Evolutionary conservation across 2,329 filamentous ascomycete species (phyloP), one percentile per base, ranked within the genome.

Genomic region (Colletotrichum truncatum): DNA sequence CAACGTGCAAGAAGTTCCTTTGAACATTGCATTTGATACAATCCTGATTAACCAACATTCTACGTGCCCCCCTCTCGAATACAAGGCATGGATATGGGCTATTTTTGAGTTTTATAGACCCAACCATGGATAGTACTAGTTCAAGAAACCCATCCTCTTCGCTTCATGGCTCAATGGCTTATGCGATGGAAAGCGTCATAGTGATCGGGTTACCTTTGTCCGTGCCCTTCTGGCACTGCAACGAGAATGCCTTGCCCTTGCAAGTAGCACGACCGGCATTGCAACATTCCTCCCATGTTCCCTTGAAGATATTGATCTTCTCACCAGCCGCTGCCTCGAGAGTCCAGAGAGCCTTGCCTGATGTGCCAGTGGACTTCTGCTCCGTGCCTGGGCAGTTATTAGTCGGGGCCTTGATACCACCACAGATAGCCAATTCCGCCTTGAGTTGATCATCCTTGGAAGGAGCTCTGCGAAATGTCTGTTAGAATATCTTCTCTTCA

Each of bases 281-380:
- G 32, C 30, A 52, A 21, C 49, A 52, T 36, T 52, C 18, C 6
- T 38, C 49, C 49, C 49, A 26, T 3, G 18, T 34, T 1, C 49
- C 49, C 49, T 52, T 38, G 49, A 52, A 52, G 49, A 52, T 38
- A 5, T 38, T 52, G 30, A 52, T 52, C 30, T 52, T 38, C 30
- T 38, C 32, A 0, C 30, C 49, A 4, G 18, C 8, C 3, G 48
- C 48, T n/a, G 49, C 49, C 5, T 38, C 30, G 21, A 52, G 49
- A 25, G 48, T 38, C 48, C 48, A 38, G 2, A 52, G 30, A 14
- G 48, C 48, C 28, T 34, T 52, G 28, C 48, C 48, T n/a, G 18
- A 23, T 3, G 30, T 52, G 16, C 48, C 48, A 1, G 48, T 52
- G 7, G 48, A 52, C n/a, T 25, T 26, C 30, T 38, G 48, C 18